Conservation (phyloP, 2,329 filamentous ascomycete species). For the Apiospora malaysiana region DNA sequence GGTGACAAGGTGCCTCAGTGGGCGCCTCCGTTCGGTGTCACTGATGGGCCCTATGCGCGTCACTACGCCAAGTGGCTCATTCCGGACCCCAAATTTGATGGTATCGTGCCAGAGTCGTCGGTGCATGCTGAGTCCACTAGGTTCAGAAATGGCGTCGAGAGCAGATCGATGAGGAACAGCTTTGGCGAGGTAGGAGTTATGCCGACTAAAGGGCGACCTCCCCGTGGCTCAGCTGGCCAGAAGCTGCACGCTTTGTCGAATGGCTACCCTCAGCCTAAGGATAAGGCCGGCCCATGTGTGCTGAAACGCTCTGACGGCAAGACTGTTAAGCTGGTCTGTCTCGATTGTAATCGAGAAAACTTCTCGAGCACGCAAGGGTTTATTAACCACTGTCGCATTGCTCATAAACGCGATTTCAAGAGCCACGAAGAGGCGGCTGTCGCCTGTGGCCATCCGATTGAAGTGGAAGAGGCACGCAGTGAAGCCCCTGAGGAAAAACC, state of each 20-base stretch:
- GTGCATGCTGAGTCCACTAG: constrained; percentile 48
- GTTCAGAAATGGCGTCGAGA: constrained; percentile 62
- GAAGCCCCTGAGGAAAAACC: constrained; percentile 54
- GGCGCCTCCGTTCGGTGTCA: constrained; percentile 88
- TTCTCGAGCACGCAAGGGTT: constrained; percentile 99
- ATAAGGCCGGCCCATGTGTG: constrained; percentile 82
- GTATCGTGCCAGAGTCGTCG: constrained; percentile 56
- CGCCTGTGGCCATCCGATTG: constrained; percentile 83
- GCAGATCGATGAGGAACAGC: constrained; percentile 80
- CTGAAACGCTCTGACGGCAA: constrained; percentile 81
- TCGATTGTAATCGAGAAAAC: constrained; percentile 86
- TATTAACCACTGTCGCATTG: constrained; percentile 98
- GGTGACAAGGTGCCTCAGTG: constrained; percentile 74
- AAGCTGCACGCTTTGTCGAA: constrained; percentile 73
- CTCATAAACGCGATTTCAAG: constrained; percentile 90
- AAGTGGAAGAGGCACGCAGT: constrained; percentile 54
- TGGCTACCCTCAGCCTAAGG: constrained; percentile 76
- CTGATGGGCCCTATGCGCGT: constrained; percentile 89
- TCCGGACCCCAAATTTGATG: constrained; percentile 86
- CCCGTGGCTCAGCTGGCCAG: constrained; percentile 58
- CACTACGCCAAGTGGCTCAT: constrained; percentile 97
- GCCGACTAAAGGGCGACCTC: constrained; percentile 56
- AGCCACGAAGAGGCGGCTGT: constrained; percentile 94
- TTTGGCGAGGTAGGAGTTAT: constrained; percentile 58
- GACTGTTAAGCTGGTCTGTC: constrained; percentile 87